phyloP scores from a whole-genome alignment of 1,284 basidiomycete genomes.

The Trichosporon sp. region DNA sequence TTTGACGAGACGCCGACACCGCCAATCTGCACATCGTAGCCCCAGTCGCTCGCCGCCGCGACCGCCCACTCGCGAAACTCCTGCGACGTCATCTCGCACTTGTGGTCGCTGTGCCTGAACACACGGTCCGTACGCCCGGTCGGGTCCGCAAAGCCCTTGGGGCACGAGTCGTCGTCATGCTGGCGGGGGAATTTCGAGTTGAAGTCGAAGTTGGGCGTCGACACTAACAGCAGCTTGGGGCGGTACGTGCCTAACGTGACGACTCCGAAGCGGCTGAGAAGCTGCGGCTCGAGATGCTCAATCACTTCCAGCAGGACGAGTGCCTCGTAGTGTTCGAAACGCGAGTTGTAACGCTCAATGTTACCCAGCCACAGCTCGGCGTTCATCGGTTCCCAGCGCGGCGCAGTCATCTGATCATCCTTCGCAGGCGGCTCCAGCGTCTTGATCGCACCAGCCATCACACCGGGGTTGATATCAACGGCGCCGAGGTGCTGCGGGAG shows the following conservation, averaged over 20 bases:
- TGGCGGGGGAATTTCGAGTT: conserved; percentile 76
- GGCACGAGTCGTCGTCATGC: conserved; percentile 45
- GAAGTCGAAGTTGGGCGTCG: conserved; percentile 69
- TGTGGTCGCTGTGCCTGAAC: conserved; percentile 73
- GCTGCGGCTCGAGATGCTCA: conserved; percentile 70
- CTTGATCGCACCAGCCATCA: conserved; percentile 37
- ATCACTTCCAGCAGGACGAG: conserved; percentile 87
- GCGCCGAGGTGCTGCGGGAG: conserved; percentile 44
- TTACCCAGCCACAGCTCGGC: conserved; percentile 77
- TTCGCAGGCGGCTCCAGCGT: conserved; percentile 26
- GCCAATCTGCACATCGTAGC: conserved; percentile 48
- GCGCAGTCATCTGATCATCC: conserved; percentile 10
- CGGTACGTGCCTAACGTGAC: conserved; percentile 75
- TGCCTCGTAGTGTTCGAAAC: conserved; percentile 68
- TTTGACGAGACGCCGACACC: conserved; percentile 45
- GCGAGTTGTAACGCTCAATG: conserved; percentile 66
- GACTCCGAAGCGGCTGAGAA: conserved; percentile 72
- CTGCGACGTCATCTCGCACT: conserved; percentile 81
- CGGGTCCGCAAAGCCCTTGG: conserved; percentile 64
- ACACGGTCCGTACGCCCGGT: conserved; percentile 60
- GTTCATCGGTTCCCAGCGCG: conserved; percentile 68
- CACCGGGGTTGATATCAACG: conserved; percentile 40
- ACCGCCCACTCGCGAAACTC: conserved; percentile 71
- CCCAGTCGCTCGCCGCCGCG: conserved; percentile 62
- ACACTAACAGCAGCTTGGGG: conserved; percentile 71